Evolutionary conservation across 805 yeast species (phyloP).

Genomic region (Kodamaea hsintzibuensis): DNA sequence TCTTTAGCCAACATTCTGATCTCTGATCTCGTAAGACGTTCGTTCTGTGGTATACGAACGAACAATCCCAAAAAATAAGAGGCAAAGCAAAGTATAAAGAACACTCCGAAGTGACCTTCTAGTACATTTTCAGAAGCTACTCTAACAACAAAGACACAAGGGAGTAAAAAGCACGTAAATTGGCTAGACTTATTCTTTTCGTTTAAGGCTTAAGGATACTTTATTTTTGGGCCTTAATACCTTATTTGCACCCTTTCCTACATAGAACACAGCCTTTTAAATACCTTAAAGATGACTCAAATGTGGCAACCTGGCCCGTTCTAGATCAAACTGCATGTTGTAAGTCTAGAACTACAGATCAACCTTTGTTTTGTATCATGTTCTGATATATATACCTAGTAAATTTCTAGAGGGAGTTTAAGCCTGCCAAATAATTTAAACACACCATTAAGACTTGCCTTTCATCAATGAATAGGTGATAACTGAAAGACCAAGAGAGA

Average conservation of each 20-base stretch:
- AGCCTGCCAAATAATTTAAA: background rate
- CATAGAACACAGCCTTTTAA: background rate
- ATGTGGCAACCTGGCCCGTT: slow-evolving; percentile 1
- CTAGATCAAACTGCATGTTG: background rate
- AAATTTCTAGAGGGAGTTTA: background rate
- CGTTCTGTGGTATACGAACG: background rate
- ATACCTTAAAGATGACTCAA: slow-evolving; percentile 1
- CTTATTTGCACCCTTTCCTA: slow-evolving; percentile 3
- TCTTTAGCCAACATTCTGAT: background rate
- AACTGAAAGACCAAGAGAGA: background rate
- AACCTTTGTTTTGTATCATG: slow-evolving; percentile 3
- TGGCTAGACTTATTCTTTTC: slow-evolving; percentile 3
- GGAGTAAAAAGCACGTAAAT: background rate
- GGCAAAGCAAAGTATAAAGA: background rate
- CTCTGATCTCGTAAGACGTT: background rate
- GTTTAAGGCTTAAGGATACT: background rate
- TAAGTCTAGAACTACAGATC: background rate
- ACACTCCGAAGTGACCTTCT: background rate
- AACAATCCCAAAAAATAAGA: background rate
- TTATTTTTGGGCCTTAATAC: background rate
- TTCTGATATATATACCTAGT: background rate
- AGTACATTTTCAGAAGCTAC: background rate
- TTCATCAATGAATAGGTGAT: background rate
- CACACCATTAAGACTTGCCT: background rate
- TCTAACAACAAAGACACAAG: background rate